A percentile compares a stretch with the other conserved stretches of the same genome.
phyloP scores from a whole-genome alignment of 305 asterid species.

The Stenogyne calaminthoides region DNA sequence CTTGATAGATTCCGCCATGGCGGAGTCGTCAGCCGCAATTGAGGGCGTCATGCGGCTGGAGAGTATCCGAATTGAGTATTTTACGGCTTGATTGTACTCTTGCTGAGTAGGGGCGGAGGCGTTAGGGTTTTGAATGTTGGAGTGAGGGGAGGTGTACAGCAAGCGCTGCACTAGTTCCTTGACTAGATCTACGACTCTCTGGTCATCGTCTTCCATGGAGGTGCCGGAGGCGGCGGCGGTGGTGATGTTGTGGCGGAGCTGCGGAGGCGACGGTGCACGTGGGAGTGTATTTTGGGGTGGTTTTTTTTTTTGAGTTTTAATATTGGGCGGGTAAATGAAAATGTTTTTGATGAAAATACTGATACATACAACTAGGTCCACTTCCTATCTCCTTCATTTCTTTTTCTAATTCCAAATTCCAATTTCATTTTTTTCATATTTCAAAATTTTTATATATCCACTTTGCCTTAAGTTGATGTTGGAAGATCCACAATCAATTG shows the following conservation, averaged over 20 bases:
- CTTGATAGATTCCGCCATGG: constrained; percentile 93
- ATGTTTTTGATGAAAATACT: constrained; percentile 10
- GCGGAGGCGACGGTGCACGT: constrained; percentile 31
- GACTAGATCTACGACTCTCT: constrained; percentile 71
- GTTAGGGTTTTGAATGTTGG: constrained; percentile 53
- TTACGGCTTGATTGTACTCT: constrained; percentile 66
- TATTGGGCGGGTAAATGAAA: constrained; percentile 59
- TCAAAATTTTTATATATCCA: not conserved
- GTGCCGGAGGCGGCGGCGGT: constrained; percentile 17
- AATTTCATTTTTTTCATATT: not conserved
- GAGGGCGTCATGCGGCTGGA: constrained; percentile 93
- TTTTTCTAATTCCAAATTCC: not conserved
- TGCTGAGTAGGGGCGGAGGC: constrained; percentile 38
- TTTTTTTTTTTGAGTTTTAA: constrained; percentile 31
- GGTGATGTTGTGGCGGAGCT: constrained; percentile 12
- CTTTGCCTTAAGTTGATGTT: not conserved
- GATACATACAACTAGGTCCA: not conserved
- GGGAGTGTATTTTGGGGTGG: constrained; percentile 16
- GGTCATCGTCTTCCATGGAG: constrained; percentile 68
- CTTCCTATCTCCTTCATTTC: not conserved
- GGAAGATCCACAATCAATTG: not conserved
- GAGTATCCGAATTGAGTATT: constrained; percentile 83
- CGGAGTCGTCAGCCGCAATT: constrained; percentile 66
- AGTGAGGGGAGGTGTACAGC: constrained; percentile 37
- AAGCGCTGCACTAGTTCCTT: constrained; percentile 86